Conservation (phyloP, 495 filamentous ascomycete species). For the Cetradonia linearis region DNA sequence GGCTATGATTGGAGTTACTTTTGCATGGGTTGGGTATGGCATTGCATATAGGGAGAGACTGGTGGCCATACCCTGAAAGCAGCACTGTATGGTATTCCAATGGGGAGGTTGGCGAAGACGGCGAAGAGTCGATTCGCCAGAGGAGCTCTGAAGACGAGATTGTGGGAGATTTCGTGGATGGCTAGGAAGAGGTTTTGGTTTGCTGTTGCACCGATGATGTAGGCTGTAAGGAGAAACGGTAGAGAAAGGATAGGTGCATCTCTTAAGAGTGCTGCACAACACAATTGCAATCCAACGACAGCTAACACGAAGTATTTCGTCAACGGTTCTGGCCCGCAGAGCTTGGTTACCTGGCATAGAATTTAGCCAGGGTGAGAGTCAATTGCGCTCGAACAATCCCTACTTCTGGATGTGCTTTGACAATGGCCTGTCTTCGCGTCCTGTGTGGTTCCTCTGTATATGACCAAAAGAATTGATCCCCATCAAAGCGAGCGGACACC, state of each 20-base stretch:
- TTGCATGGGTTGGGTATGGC: conserved; percentile 5
- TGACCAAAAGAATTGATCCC: conserved; percentile 75
- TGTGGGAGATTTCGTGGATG: conserved; percentile 98
- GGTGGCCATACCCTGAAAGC: conserved; percentile 63
- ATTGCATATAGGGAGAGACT: neutral
- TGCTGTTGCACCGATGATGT: conserved; percentile 86
- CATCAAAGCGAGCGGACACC: conserved; percentile 9
- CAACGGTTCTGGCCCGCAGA: conserved; percentile 91
- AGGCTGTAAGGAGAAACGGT: conserved; percentile 74
- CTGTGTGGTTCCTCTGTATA: conserved; percentile 98
- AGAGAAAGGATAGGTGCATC: conserved; percentile 72
- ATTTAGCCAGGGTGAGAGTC: conserved; percentile 2
- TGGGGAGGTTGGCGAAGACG: conserved; percentile 89
- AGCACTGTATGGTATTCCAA: conserved; percentile 91
- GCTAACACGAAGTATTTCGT: conserved; percentile 86
- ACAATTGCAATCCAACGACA: conserved; percentile 74
- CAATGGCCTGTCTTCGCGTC: conserved; percentile 81
- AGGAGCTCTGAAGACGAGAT: conserved; percentile 84
- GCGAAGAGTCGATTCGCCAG: conserved; percentile 75
- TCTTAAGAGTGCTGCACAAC: conserved; percentile 69
- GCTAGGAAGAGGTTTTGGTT: conserved; percentile 99
- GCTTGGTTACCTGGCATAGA: conserved; percentile 72
- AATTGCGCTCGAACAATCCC: neutral
- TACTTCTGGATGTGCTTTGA: conserved; percentile 98
- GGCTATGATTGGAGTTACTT: conserved; percentile 43